These are phyloP conservation scores for Colletotrichum zoysiae DNA, from an alignment of 2,329 filamentous ascomycete species.

Conservation along the genomic window DNA sequence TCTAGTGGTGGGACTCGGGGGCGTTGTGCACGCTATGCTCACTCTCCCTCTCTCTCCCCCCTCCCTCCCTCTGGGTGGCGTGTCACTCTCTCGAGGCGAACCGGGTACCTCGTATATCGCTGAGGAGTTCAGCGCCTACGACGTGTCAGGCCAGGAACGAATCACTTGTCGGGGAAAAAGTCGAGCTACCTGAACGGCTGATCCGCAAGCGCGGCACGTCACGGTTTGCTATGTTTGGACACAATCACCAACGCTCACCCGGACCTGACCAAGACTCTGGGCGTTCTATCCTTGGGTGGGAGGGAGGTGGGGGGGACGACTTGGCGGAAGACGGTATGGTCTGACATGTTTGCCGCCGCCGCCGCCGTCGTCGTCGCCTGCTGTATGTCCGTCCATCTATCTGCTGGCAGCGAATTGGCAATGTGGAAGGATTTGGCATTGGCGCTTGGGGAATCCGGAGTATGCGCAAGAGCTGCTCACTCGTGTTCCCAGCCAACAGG, in stretches of 20 bases:
- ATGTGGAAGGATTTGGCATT: slow-evolving; percentile 12
- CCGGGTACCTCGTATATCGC: slow-evolving; percentile 25
- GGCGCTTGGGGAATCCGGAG: slow-evolving; percentile 37
- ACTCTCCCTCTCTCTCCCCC: background rate
- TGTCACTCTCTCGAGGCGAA: slow-evolving; percentile 17
- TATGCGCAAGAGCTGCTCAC: slow-evolving; percentile 23
- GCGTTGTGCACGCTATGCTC: slow-evolving; percentile 9
- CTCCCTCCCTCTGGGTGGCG: background rate
- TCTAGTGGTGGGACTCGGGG: slow-evolving; percentile 25
- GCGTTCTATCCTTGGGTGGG: slow-evolving; percentile 11
- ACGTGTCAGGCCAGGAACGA: slow-evolving; percentile 31
- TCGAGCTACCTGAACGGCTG: slow-evolving; percentile 17
- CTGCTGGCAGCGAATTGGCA: background rate
- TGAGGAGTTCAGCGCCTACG: slow-evolving; percentile 13
- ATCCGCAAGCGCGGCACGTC: slow-evolving; percentile 19
- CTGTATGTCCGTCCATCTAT: slow-evolving; percentile 8
- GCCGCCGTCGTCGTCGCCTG: slow-evolving; percentile 26
- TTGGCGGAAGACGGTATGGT: slow-evolving; percentile 9
- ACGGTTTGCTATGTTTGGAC: slow-evolving; percentile 20
- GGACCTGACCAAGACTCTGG: slow-evolving; percentile 35
- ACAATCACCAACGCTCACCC: slow-evolving; percentile 11
- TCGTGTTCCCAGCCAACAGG: slow-evolving; percentile 29
- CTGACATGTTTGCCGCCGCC: slow-evolving; percentile 34
- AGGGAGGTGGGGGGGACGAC: background rate
- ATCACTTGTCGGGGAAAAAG: slow-evolving; percentile 27